Evolutionary conservation across 306 rosid species (phyloP).

Genomic region (Rubus idaeus): DNA sequence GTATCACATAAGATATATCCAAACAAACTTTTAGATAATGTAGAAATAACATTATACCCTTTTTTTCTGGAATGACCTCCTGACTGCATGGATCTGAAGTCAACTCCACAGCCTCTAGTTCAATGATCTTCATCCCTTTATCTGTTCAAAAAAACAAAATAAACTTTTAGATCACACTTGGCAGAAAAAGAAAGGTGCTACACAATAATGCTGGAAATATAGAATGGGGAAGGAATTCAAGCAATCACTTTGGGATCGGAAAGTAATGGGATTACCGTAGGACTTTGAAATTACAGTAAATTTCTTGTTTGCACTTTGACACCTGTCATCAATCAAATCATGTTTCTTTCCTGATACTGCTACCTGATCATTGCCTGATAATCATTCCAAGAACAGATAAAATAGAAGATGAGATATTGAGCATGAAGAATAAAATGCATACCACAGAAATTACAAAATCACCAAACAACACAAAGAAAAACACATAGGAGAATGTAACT

Average conservation of each 20-base stretch:
- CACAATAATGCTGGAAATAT: not conserved
- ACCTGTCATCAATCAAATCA: conserved; percentile 16
- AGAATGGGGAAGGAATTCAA: conserved; percentile 12
- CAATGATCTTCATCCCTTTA: conserved; percentile 14
- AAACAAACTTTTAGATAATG: not conserved
- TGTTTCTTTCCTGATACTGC: conserved; percentile 9
- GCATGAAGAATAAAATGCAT: not conserved
- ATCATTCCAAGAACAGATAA: conserved; percentile 18
- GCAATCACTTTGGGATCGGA: conserved; percentile 18
- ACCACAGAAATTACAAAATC: not conserved
- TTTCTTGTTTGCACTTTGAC: conserved; percentile 17
- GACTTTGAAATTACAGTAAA: conserved; percentile 8
- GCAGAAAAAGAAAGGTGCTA: not conserved
- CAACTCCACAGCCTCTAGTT: conserved; percentile 33
- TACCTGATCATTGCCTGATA: conserved; percentile 33
- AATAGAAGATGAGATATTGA: conserved; percentile 14
- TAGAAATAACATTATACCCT: conserved; percentile 16
- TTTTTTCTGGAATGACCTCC: conserved; percentile 23
- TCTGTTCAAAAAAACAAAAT: conserved; percentile 33
- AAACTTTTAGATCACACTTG: not conserved
- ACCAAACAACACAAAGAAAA: conserved; percentile 1
- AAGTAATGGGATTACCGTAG: conserved; percentile 8
- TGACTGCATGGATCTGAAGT: conserved; percentile 25
- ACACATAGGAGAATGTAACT: conserved; percentile 22
- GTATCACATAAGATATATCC: not conserved